Percentiles rank a stretch among this genome's conserved stretches.
Evolutionary conservation across 768 basidiomycete species (phyloP).

Genomic region (Tricholoma saponaceum): DNA sequence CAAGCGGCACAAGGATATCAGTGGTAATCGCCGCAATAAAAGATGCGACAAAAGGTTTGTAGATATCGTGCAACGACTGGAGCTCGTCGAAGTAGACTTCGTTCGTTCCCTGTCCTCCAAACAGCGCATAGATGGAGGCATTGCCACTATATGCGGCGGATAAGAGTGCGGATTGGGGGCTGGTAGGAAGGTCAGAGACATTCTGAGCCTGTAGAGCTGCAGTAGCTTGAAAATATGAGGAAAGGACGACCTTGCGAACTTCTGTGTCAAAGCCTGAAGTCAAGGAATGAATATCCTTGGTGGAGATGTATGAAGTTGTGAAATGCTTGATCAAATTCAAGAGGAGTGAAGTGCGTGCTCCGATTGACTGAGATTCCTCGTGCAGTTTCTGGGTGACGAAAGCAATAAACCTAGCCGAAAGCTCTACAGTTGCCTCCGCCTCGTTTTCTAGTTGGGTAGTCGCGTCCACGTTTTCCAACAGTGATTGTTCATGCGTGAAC

Average conservation of each 20-base stretch:
- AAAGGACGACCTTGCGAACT: slow-evolving; percentile 69
- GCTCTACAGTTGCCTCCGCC: slow-evolving; percentile 67
- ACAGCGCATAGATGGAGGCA: slow-evolving; percentile 84
- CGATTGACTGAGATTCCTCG: slow-evolving; percentile 46
- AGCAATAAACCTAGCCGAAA: slow-evolving; percentile 79
- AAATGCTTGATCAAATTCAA: slow-evolving; percentile 75
- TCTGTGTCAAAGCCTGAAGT: slow-evolving; percentile 71
- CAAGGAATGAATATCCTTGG: slow-evolving; percentile 79
- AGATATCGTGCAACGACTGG: slow-evolving; percentile 85
- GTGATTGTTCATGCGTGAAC: slow-evolving; percentile 64
- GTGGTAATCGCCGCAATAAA: slow-evolving; percentile 63
- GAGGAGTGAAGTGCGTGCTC: slow-evolving; percentile 63
- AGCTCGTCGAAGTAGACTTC: slow-evolving; percentile 98
- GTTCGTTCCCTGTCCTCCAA: slow-evolving; percentile 97
- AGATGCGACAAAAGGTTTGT: slow-evolving; percentile 78
- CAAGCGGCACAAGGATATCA: slow-evolving; percentile 70
- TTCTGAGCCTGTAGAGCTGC: slow-evolving; percentile 60
- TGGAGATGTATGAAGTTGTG: slow-evolving; percentile 65
- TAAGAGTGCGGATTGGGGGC: slow-evolving; percentile 67
- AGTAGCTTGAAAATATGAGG: slow-evolving; percentile 76
- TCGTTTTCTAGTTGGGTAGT: slow-evolving; percentile 48
- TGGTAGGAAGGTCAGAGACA: slow-evolving; percentile 50
- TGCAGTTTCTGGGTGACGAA: slow-evolving; percentile 66
- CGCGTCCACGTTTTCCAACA: slow-evolving; percentile 52
- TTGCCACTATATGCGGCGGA: slow-evolving; percentile 55